Percentiles rank a stretch among this genome's conserved stretches.
These are phyloP conservation scores for Ogataea pilisensis DNA, from an alignment of 805 yeast species.

Conservation along the genomic window DNA sequence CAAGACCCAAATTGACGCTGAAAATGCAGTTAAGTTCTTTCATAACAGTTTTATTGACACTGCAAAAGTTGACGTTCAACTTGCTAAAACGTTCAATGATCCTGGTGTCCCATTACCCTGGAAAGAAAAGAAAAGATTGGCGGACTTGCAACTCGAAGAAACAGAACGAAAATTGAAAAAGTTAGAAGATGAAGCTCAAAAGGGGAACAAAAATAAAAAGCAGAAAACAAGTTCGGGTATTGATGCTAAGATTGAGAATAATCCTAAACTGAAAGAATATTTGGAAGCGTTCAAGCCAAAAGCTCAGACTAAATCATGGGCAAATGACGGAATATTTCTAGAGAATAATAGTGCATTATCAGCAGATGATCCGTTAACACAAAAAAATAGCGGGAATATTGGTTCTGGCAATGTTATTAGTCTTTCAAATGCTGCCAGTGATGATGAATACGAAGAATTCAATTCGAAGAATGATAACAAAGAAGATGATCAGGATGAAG, in stretches of 20 bases:
- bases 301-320: constrained; percentile 69
- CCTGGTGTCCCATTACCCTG: constrained; percentile 70
- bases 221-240: constrained; percentile 35
- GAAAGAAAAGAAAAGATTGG: constrained; percentile 45
- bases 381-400: too few species aligned
- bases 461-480: constrained; percentile 15
- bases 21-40: constrained; percentile 69
- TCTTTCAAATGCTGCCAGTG: constrained; percentile 45
- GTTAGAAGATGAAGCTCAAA: constrained; percentile 46
- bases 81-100: constrained; percentile 85
- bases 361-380: too few species aligned
- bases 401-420: too few species aligned
- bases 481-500: constrained; percentile 48
- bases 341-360: constrained; percentile 41
- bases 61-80: constrained; percentile 66
- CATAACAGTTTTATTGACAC: constrained; percentile 81
- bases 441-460: constrained; percentile 51
- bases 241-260: constrained; percentile 57
- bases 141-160: constrained; percentile 48
- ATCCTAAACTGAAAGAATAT: constrained; percentile 73
- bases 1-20: constrained; percentile 69
- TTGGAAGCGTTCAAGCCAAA: constrained; percentile 80
- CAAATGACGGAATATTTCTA: constrained; percentile 52
- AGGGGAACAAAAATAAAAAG: constrained; percentile 35
- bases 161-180: constrained; percentile 47